Evolutionary conservation across 2,329 filamentous ascomycete species (phyloP), one percentile per base, ranked within the genome.

Genomic region (Aspergillus persii): DNA sequence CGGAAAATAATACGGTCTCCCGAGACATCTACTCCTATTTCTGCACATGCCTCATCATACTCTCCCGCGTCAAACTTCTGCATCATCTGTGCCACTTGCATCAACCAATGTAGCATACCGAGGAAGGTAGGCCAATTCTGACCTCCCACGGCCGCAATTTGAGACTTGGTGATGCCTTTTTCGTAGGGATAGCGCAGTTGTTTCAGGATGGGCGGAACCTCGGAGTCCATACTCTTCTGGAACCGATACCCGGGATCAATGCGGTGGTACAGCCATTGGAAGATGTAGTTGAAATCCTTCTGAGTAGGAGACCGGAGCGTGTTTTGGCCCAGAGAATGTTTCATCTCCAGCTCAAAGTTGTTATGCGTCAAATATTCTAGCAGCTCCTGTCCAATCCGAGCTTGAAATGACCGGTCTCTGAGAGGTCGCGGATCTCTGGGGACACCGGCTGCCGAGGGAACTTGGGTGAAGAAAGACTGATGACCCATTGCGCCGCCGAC

Each of bases 291-390:
- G 79, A 99, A 99, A 74, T 99, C 95, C 72, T 99, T 99, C 68
- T 98, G 94, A 0, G 94, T 99, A 0, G 95, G 96, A 48, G 91
- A 96, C 69, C 91, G 94, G 72, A 96, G 88, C 6, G 92, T 90
- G 69, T 97, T 97, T 63, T 90, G 89, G 0, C 91, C 91, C n/a
- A 99, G 81, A 1, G 87, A 89, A 74, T 98, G 91, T 77, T 96
- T 97, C 88, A 96, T 96, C 68, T 98, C 93, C 84, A 97, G 87
- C 76, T 99, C 95, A 70, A 98, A 99, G 72, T 97, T 96, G 75
- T 97, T 89, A 58, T 93, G 88, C 0, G 91, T 88, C 71, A 99
- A 84, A 72, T 96, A 99, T 66, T 99, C 95, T 65, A 96, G 80
- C 57, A 99, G 78, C 70, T 99, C 93, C 67, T 95, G 90, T 7